These are phyloP conservation scores for Fistulinella prunicolor DNA, from an alignment of 768 basidiomycete genomes.

Conservation along the genomic window DNA sequence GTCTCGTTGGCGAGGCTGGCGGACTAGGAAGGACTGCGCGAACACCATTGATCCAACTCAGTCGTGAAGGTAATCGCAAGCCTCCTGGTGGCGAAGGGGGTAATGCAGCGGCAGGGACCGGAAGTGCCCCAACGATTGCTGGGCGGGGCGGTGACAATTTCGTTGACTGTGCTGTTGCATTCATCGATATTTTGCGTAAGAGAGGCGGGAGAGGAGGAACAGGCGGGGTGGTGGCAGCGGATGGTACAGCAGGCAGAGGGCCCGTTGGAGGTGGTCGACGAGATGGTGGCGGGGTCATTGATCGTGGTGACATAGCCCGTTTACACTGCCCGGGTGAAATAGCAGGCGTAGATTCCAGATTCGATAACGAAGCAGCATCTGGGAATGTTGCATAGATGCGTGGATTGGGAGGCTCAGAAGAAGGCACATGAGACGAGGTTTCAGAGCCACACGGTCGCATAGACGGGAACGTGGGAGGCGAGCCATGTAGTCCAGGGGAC, in stretches of 20 bases:
- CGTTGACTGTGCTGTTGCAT: conserved; percentile 1
- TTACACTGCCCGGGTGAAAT: conserved; percentile 20
- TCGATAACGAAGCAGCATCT: conserved; percentile 1
- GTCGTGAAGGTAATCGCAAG: conserved; percentile 31
- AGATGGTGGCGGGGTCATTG: conserved; percentile 24
- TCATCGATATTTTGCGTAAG: conserved; percentile 14
- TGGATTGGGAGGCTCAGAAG: conserved; percentile 5
- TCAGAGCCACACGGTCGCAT: background rate
- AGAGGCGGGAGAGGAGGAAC: conserved; percentile 29
- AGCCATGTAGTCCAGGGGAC: conserved; percentile 1
- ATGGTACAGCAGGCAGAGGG: conserved; percentile 30
- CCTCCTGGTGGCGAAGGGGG: conserved; percentile 29
- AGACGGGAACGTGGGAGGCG: conserved; percentile 3
- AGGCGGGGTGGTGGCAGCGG: conserved; percentile 12
- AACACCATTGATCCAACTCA: conserved; percentile 28
- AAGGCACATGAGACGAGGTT: background rate
- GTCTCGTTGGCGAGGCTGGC: conserved; percentile 27
- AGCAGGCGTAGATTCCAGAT: conserved; percentile 20
- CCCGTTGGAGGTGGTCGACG: conserved; percentile 28
- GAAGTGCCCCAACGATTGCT: background rate
- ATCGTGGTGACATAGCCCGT: conserved; percentile 25
- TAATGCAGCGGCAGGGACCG: conserved; percentile 11
- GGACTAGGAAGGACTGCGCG: conserved; percentile 30
- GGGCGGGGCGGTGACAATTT: conserved; percentile 10
- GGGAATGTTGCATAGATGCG: conserved; percentile 3